Percentiles rank a stretch among this genome's conserved stretches.
Evolutionary conservation across 805 yeast genomes (phyloP).

Genomic region (Wickerhamiella cacticola): DNA sequence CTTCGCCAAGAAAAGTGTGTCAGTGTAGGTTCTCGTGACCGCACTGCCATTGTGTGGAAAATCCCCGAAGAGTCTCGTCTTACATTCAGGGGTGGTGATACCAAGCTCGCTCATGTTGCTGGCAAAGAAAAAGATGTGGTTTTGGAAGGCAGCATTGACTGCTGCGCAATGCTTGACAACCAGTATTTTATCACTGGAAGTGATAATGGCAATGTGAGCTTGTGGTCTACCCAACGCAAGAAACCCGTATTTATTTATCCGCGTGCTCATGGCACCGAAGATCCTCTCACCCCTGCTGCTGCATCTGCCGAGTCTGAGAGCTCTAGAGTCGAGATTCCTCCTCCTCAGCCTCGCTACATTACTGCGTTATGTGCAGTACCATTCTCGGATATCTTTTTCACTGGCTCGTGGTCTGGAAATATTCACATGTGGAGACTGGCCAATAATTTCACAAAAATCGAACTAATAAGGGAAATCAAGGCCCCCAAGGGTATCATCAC

Average conservation of each 20-base stretch:
- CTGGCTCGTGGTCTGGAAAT: slow-evolving; percentile 81
- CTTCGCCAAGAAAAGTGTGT: slow-evolving; percentile 82
- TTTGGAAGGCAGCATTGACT: slow-evolving; percentile 77
- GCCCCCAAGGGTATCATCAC: slow-evolving; percentile 52
- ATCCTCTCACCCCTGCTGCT: slow-evolving; percentile 36
- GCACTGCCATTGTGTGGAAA: slow-evolving; percentile 94
- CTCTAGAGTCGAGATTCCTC: slow-evolving; percentile 37
- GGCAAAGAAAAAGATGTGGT: slow-evolving; percentile 11
- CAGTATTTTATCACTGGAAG: slow-evolving; percentile 89
- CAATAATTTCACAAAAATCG: slow-evolving; percentile 51
- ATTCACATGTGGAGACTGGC: slow-evolving; percentile 68
- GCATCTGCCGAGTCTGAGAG: slow-evolving; percentile 40
- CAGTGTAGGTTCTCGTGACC: slow-evolving; percentile 89
- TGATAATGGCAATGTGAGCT: slow-evolving; percentile 79
- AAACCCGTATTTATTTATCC: slow-evolving; percentile 64
- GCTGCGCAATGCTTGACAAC: slow-evolving; percentile 84
- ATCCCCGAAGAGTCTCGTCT: slow-evolving; percentile 89
- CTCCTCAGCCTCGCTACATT: slow-evolving; percentile 70
- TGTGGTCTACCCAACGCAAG: slow-evolving; percentile 87
- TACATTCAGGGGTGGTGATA: slow-evolving; percentile 86
- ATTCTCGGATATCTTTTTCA: slow-evolving; percentile 66
- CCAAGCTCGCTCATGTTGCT: slow-evolving; percentile 25
- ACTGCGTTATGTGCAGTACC: slow-evolving; percentile 75
- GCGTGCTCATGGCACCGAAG: slow-evolving; percentile 63
- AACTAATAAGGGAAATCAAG: slow-evolving; percentile 41